Evolutionary conservation across 371 early-diverging fungal species (phyloP).

Genomic region (Syncephalastrum sp.): DNA sequence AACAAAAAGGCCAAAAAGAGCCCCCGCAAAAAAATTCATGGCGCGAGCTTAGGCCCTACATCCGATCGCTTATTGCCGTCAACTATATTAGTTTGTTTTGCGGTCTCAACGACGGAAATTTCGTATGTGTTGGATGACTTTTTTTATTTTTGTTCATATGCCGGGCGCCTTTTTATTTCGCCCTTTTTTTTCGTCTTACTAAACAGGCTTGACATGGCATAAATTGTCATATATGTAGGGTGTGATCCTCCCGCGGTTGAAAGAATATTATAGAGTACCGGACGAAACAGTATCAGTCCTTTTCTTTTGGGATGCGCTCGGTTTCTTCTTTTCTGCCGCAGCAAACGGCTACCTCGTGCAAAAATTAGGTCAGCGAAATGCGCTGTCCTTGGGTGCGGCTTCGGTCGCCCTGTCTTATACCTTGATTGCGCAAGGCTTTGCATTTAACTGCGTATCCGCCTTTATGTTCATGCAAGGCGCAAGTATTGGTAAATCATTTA

Average conservation of each 20-base stretch:
- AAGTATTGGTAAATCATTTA: conserved; percentile 1
- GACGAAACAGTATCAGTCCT: conserved; percentile 20
- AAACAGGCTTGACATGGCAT: no score
- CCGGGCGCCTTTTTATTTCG: no score
- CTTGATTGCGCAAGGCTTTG: conserved; percentile 10
- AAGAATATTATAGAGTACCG: conserved; percentile 18
- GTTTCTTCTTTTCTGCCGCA: conserved; percentile 20
- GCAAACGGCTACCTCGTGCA: conserved; percentile 23
- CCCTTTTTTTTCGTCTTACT: no score
- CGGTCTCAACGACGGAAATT: conserved; percentile 7
- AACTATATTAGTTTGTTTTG: conserved; percentile 5
- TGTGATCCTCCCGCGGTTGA: conserved; percentile 19
- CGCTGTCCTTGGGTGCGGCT: conserved; percentile 11
- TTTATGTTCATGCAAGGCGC: conserved; percentile 22
- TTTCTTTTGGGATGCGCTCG: conserved; percentile 21
- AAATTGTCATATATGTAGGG: no score
- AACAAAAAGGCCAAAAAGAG: no score
- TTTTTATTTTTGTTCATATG: no score
- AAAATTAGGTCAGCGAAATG: conserved; percentile 10
- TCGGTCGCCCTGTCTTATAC: conserved; percentile 8
- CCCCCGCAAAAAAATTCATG: no score
- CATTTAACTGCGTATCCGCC: conserved; percentile 15
- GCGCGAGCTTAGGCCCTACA: neutral
- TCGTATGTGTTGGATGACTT: no score
- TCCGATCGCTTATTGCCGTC: neutral